These are phyloP conservation scores for Sporobolomyces phaffii DNA, from an alignment of 768 basidiomycete genomes.

Conservation along the genomic window DNA sequence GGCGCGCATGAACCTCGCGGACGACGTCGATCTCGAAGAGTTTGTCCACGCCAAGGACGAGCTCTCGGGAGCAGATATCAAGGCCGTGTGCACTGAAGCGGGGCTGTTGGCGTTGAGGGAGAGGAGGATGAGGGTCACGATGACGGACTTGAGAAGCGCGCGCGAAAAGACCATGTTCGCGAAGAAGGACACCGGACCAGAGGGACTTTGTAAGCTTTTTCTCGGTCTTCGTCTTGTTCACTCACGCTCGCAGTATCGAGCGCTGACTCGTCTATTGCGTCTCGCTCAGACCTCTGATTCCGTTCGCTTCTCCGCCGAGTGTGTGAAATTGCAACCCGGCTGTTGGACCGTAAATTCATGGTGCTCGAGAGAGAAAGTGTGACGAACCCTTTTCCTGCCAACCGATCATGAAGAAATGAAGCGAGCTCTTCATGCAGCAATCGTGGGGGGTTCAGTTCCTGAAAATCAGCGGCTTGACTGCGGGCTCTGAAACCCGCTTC, in stretches of 20 bases:
- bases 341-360: no score
- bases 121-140: slow-evolving; percentile 86
- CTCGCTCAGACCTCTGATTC: background rate
- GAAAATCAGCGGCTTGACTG: no score
- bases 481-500: no score
- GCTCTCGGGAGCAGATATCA: slow-evolving; percentile 84
- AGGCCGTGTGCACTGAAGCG: slow-evolving; percentile 98
- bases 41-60: slow-evolving; percentile 90
- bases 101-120: slow-evolving; percentile 90
- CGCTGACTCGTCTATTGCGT: background rate
- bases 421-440: no score
- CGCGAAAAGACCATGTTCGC: slow-evolving; percentile 97
- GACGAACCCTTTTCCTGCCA: no score
- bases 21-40: slow-evolving; percentile 86
- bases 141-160: slow-evolving; percentile 80
- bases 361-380: no score
- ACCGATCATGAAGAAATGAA: no score
- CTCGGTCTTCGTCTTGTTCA: background rate
- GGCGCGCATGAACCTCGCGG: slow-evolving; percentile 79
- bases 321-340: no score
- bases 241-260: background rate
- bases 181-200: slow-evolving; percentile 76
- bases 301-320: no score
- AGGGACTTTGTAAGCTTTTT: slow-evolving; percentile 45
- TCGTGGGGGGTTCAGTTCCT: no score